Conservation (phyloP, 331 rosid genomes). For the Rosa hybrid region DNA sequence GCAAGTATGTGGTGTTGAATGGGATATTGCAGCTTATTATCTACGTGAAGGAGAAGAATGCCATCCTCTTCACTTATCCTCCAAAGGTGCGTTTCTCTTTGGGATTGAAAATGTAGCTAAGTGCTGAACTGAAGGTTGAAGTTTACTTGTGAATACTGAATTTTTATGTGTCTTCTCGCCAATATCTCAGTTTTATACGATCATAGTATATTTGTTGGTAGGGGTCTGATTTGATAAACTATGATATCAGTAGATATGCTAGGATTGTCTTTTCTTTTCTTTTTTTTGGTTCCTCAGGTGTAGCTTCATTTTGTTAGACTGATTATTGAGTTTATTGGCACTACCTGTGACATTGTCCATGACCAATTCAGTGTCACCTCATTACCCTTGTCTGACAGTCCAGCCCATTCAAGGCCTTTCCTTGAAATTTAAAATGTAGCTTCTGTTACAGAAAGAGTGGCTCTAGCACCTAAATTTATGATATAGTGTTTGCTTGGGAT, state of each 20-base stretch:
- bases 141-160: neutral
- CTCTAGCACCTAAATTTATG: neutral
- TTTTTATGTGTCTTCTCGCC: neutral
- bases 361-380: neutral
- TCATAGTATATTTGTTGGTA: neutral
- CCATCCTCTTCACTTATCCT: constrained; percentile 89
- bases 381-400: neutral
- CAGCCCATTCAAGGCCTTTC: neutral
- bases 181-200: neutral
- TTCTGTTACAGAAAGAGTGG: neutral
- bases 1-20: constrained; percentile 80
- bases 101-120: neutral
- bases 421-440: neutral
- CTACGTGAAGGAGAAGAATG: constrained; percentile 86
- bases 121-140: neutral
- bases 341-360: neutral
- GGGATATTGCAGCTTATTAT: constrained; percentile 81
- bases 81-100: constrained; percentile 53
- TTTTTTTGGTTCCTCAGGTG: neutral
- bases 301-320: neutral
- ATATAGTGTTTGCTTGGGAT: neutral
- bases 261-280: too few relatives aligned
- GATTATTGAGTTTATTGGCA: neutral
- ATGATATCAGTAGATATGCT: too few relatives aligned
- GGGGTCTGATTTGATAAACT: too few relatives aligned